Evolutionary conservation across 805 yeast genomes (phyloP).

Genomic region (Myxozyma monticola): DNA sequence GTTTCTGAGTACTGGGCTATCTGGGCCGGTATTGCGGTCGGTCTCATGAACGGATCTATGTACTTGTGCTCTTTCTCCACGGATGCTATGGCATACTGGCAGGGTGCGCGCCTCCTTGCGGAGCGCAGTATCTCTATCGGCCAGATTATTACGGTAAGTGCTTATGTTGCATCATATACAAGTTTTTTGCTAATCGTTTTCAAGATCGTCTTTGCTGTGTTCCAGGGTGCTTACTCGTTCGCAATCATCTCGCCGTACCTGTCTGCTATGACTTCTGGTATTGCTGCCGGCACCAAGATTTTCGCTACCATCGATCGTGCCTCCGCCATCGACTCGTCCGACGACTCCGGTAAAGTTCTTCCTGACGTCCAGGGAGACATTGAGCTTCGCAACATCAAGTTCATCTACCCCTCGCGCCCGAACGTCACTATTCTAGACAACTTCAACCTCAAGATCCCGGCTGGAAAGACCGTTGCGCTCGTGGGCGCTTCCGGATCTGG

Average conservation of each 20-base stretch:
- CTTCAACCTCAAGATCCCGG: slow-evolving; percentile 75
- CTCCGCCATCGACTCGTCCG: slow-evolving; percentile 40
- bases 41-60: slow-evolving; percentile 37
- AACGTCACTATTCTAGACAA: slow-evolving; percentile 79
- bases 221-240: slow-evolving; percentile 45
- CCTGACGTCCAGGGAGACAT: slow-evolving; percentile 58
- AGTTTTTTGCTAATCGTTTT: slow-evolving; percentile 37
- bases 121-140: slow-evolving; percentile 25
- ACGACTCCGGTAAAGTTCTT: slow-evolving; percentile 32
- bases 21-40: slow-evolving; percentile 27
- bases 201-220: slow-evolving; percentile 43
- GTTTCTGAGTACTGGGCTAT: slow-evolving; percentile 32
- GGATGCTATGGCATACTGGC: slow-evolving; percentile 37
- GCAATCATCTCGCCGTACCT: slow-evolving; percentile 45
- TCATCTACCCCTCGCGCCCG: slow-evolving; percentile 78
- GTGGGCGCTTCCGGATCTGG: slow-evolving; percentile 97
- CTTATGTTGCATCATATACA: not conserved
- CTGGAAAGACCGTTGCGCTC: slow-evolving; percentile 88
- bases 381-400: slow-evolving; percentile 75
- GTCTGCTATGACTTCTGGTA: slow-evolving; percentile 41
- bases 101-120: slow-evolving; percentile 32
- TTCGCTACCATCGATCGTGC: slow-evolving; percentile 45
- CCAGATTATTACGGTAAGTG: slow-evolving; percentile 22
- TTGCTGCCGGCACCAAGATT: slow-evolving; percentile 43
- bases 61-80: slow-evolving; percentile 30